Conservation (phyloP, 305 asterid species). For the Ajuga reptans region DNA sequence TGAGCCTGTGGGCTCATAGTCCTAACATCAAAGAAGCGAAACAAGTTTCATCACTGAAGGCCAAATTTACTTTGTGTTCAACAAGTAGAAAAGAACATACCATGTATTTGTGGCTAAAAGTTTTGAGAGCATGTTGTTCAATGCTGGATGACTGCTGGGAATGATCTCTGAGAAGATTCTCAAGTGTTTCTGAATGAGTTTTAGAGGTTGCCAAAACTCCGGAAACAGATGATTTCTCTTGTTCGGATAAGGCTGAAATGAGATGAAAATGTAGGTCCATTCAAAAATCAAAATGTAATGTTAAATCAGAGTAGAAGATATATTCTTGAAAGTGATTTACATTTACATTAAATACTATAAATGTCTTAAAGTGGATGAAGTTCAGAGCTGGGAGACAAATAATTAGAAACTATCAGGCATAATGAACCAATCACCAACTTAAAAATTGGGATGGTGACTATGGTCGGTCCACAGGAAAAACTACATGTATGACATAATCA, state of each 20-base stretch:
- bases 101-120: constrained; percentile 37
- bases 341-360: too few species aligned
- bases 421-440: too few species aligned
- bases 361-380: too few species aligned
- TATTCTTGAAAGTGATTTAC: too few species aligned
- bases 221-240: constrained; percentile 46
- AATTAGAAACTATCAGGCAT: too few species aligned
- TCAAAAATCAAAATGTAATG: background rate
- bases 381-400: too few species aligned
- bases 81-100: constrained; percentile 12
- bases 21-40: constrained; percentile 20
- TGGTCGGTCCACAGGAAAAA: too few species aligned
- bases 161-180: constrained; percentile 45
- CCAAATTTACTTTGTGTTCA: background rate
- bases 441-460: too few species aligned
- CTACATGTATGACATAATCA: too few species aligned
- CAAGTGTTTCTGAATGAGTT: constrained; percentile 50
- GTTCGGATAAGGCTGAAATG: constrained; percentile 48
- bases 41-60: background rate
- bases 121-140: constrained; percentile 35
- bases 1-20: constrained; percentile 39
- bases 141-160: constrained; percentile 42
- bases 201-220: constrained; percentile 40
- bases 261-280: background rate
- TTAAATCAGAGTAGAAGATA: background rate